phyloP scores from a whole-genome alignment of 305 asterid species.

The Andrographis paniculata region DNA sequence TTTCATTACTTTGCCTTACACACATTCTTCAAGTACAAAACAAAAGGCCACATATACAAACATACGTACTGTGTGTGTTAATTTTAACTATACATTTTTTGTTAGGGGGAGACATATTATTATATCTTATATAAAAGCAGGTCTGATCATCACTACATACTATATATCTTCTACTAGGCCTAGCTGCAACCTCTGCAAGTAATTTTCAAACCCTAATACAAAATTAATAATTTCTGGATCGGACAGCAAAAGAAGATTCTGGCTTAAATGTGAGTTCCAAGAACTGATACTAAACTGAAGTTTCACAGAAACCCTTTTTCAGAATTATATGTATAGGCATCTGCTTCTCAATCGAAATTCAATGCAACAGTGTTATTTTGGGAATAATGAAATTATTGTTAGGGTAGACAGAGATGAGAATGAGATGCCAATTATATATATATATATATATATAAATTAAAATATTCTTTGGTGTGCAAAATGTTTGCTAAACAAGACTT shows the following conservation, averaged over 20 bases:
- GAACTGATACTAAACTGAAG: slow-evolving; percentile 36
- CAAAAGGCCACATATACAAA: background rate
- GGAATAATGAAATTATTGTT: background rate
- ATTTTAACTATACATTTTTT: too few species aligned
- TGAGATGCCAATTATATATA: slow-evolving; percentile 20
- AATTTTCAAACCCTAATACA: too few species aligned
- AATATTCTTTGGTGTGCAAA: slow-evolving; percentile 16
- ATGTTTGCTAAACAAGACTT: slow-evolving; percentile 30
- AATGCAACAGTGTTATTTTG: background rate
- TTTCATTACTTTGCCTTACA: background rate
- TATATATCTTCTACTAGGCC: too few species aligned
- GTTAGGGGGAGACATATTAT: too few species aligned
- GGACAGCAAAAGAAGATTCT: too few species aligned
- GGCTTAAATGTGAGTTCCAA: slow-evolving; percentile 25
- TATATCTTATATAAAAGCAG: too few species aligned
- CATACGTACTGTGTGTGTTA: too few species aligned
- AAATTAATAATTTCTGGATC: too few species aligned
- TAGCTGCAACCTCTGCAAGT: too few species aligned
- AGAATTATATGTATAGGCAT: slow-evolving; percentile 17
- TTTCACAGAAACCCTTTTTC: slow-evolving; percentile 48
- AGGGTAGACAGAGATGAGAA: slow-evolving; percentile 3
- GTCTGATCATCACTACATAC: too few species aligned
- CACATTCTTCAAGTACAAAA: background rate
- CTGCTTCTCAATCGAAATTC: slow-evolving; percentile 4
- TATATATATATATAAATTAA: too few species aligned